Base-by-base conservation (phyloP, 208 protist genomes). In the Herpetomonas tarakana region DNA sequence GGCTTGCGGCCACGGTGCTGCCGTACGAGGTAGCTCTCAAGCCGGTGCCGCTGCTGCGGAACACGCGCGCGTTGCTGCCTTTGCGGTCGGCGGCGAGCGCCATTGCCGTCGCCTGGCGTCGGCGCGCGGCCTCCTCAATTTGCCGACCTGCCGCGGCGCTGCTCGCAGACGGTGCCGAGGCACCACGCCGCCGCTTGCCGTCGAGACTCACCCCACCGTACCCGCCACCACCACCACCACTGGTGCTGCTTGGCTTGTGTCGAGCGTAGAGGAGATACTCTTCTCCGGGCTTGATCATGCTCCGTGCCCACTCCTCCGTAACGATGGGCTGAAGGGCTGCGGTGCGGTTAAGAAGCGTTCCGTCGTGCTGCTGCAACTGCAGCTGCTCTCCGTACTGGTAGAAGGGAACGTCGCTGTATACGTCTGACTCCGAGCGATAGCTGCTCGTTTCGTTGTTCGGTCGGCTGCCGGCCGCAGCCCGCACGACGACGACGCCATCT, bases 221-320 rank as follows among this genome's bases (percentile, higher is more conserved):
- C 44, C 30, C 57, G 3, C 27, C 55, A 2, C 46, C 45, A 7
- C 52, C 63, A 14, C 27, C 39, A n/a, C 62, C 68, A 21, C 47
- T 57, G 12, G 28, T 58, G 4, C 47, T 66, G 51, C 24, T 44
- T 25, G 58, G 22, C 38, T 31, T 51, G 26, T 30, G 9, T 22
- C 64, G 21, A 14, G 60, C 68, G 66, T 91, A 93, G 26, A 93
- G 68, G 24, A 88, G 61, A 27, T 80, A 71, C 65, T 94, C 83
- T 51, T 94, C 87, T 11, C 76, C 81, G 4, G 74, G 76, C 45
- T 79, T 75, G n/a, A 94, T 67, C 44, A 94, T 70, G 57, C 73
- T 87, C 3, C 83, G 81, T 2, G 87, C 60, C 87, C 87, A 94
- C 59, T 70, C 76, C 62, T 88, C 87, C 25, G 81, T 88, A 18